Base-by-base conservation (phyloP, 75 land plant species). In the Pseudotsuga menziesii region DNA sequence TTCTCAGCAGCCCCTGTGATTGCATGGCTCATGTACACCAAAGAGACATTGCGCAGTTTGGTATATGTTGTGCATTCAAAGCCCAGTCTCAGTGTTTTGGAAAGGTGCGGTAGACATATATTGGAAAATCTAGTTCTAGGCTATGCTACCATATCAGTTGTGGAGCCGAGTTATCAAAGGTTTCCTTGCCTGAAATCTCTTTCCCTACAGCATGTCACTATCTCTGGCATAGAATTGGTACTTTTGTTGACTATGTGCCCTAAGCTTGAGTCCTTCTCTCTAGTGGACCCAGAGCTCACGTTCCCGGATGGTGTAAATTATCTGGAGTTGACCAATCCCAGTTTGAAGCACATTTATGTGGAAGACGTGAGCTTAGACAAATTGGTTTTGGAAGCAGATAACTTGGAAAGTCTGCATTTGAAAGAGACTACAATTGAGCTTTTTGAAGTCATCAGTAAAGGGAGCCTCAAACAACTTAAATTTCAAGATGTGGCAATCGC, bases 1-100 rank as follows among this genome's bases (percentile, higher is more conserved):
- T 91, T 93, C 82, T 91, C 96, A 19, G 94, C 91, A 23, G 88
- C 94, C n/a, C 88, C 91, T 12, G 96, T 93, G 44, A 88, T 89
- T 77, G 96, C 96, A 19, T 93, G 96, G 96, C 90, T 93, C 26
- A 87, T 93, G 90, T 88, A 91, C 71, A 93, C 96, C 15, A 82
- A 88, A 58, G 93, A 91, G 52, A 85, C 87, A 12, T 81, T 93
- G 75, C 87, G 85, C 6, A 72, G 74, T 55, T 57, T 93, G 62
- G 59, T 69, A 25, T 91, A 85, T 72, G 89, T 89, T 77, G 88
- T 86, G 12, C 82, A 82, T 22, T 84, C 94, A 23, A 76, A 63
- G 16, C 89, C 96, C 3, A 77, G 75, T 76, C 81, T 93, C 5
- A 91, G 88, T 52, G 83, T 93, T 57, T 81, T 93, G 76, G 95